phyloP scores from a whole-genome alignment of 2,329 filamentous ascomycete species.

The Neoarthrinium moseri region DNA sequence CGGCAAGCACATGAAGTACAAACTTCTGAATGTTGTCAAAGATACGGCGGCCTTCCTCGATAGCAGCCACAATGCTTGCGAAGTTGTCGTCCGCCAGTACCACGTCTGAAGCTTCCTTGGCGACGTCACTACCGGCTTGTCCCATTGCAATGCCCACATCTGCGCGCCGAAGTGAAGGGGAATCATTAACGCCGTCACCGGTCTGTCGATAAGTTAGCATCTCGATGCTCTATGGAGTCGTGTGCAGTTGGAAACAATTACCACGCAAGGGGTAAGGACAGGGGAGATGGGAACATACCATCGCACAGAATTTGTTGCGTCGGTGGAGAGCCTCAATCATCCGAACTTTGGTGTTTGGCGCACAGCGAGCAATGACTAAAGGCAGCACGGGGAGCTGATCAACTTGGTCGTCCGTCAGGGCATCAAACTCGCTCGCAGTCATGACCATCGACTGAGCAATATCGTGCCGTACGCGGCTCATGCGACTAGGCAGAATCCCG shows the following conservation, averaged over 20 bases:
- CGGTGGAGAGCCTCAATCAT: conserved; percentile 58
- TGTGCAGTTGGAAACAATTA: neutral
- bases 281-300: no score
- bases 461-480: neutral
- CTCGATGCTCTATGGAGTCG: neutral
- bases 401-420: conserved; percentile 60
- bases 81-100: conserved; percentile 74
- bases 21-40: conserved; percentile 79
- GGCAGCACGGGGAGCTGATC: conserved; percentile 63
- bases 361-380: conserved; percentile 67
- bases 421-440: neutral
- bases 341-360: conserved; percentile 68
- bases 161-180: conserved; percentile 66
- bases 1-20: conserved; percentile 65
- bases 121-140: conserved; percentile 22
- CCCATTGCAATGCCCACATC: conserved; percentile 72
- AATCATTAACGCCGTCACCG: conserved; percentile 74
- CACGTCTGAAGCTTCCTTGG: conserved; percentile 64
- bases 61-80: conserved; percentile 67
- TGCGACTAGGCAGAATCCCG: no score
- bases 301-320: conserved; percentile 54
- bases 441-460: neutral
- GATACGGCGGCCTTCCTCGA: conserved; percentile 70
- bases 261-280: neutral
- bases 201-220: conserved; percentile 42